Conservation (phyloP, 345 rosid genomes). For the Dipteronia sinensis region DNA sequence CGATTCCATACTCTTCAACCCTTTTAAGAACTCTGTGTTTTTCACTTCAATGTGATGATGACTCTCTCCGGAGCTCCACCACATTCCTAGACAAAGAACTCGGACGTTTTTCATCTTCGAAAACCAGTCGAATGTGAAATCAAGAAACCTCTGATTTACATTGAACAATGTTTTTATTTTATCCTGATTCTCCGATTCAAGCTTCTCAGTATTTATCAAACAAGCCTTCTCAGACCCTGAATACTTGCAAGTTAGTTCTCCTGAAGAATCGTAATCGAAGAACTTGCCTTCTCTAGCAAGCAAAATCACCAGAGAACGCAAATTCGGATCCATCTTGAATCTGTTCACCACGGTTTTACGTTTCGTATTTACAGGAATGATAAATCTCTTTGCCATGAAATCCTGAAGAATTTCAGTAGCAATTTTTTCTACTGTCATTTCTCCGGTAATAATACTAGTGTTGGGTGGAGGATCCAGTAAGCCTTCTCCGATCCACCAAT, state of each 20-base stretch:
- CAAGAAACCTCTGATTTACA: constrained; percentile 27
- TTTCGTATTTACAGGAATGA: constrained; percentile 37
- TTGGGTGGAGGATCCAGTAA: constrained; percentile 12
- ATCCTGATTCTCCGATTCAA: neutral
- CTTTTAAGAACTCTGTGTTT: constrained; percentile 29
- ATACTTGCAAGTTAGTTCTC: constrained; percentile 28
- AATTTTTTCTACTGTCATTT: no score
- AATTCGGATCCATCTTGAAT: constrained; percentile 47
- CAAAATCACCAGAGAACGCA: constrained; percentile 41
- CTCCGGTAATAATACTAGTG: no score
- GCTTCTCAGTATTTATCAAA: constrained; percentile 33
- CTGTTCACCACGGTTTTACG: constrained; percentile 23
- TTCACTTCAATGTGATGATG: constrained; percentile 42
- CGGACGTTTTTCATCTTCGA: constrained; percentile 23
- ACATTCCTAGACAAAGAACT: constrained; percentile 43
- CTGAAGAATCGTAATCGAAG: constrained; percentile 18
- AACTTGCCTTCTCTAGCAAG: constrained; percentile 16
- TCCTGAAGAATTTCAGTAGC: constrained; percentile 25
- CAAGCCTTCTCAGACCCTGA: constrained; percentile 34
- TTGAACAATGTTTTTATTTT: constrained; percentile 31
- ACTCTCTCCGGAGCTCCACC: constrained; percentile 22
- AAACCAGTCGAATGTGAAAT: constrained; percentile 28
- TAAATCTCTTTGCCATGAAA: constrained; percentile 28
- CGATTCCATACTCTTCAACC: constrained; percentile 17
- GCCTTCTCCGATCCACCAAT: constrained; percentile 65